These are phyloP conservation scores for Clonostachys byssicola DNA, from an alignment of 2,329 filamentous ascomycete species.

Conservation along the genomic window DNA sequence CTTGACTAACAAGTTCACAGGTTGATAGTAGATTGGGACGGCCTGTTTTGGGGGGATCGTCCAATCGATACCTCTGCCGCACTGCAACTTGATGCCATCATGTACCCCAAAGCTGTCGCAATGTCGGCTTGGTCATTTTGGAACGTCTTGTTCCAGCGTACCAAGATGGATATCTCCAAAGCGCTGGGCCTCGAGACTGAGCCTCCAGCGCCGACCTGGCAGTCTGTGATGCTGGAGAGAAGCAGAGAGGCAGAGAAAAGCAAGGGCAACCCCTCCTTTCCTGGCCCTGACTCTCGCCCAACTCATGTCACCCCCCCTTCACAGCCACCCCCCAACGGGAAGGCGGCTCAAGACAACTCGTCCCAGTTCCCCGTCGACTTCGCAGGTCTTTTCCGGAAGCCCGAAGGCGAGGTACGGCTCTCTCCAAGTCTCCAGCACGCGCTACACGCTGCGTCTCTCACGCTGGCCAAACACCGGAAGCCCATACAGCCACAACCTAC, in stretches of 20 bases:
- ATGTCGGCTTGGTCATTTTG: conserved; percentile 47
- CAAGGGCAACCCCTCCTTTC: conserved; percentile 1
- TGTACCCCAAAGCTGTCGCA: conserved; percentile 50
- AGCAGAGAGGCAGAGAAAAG: conserved; percentile 10
- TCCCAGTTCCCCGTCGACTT: conserved; percentile 7
- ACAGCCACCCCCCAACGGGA: conserved; percentile 13
- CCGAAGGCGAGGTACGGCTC: conserved; percentile 21
- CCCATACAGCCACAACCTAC: conserved; percentile 35
- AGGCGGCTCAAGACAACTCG: conserved; percentile 11
- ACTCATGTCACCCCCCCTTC: conserved; percentile 6
- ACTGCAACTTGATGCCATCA: conserved; percentile 36
- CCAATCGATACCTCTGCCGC: conserved; percentile 43
- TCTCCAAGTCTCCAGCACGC: conserved; percentile 25
- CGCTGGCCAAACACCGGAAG: conserved; percentile 40
- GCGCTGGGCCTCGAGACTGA: conserved; percentile 36
- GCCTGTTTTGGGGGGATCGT: conserved; percentile 39
- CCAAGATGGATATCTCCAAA: conserved; percentile 34
- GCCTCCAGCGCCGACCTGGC: conserved; percentile 15
- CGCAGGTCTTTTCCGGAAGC: neutral
- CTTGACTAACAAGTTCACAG: conserved; percentile 25
- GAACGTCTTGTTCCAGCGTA: conserved; percentile 39
- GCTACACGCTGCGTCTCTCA: conserved; percentile 23
- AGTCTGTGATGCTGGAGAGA: conserved; percentile 19
- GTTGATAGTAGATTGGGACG: conserved; percentile 43
- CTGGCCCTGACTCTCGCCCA: neutral